Conservation (phyloP, 495 filamentous ascomycete genomes). For the Penicillium flavigenum region DNA sequence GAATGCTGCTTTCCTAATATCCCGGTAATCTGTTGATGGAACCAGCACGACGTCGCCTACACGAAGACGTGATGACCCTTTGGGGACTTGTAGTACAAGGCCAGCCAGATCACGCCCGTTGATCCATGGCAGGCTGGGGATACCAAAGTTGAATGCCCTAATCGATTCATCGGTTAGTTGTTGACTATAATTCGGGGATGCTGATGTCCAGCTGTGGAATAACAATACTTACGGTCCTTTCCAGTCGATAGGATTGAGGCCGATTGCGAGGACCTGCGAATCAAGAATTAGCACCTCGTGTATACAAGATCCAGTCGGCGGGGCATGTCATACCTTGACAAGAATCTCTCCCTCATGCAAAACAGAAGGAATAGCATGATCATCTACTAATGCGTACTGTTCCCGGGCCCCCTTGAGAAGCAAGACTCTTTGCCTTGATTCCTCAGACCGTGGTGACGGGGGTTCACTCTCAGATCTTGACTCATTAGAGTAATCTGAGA, state of each 20-base stretch:
- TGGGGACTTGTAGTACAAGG: conserved; percentile 50
- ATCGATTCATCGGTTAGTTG: conserved; percentile 6
- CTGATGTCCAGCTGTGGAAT: not conserved
- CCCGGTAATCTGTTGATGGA: conserved; percentile 69
- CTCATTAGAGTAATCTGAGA: not conserved
- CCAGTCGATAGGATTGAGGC: conserved; percentile 73
- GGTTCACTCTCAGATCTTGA: conserved; percentile 10
- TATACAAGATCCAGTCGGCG: not conserved
- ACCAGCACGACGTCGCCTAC: conserved; percentile 59
- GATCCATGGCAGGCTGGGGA: conserved; percentile 64
- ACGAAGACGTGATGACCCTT: conserved; percentile 44
- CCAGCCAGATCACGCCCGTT: conserved; percentile 65
- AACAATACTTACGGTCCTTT: conserved; percentile 58
- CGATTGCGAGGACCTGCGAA: conserved; percentile 52
- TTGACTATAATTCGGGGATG: not conserved
- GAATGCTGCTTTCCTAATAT: conserved; percentile 65
- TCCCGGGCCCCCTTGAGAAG: conserved; percentile 38
- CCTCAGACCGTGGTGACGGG: conserved; percentile 1
- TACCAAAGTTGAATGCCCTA: conserved; percentile 63
- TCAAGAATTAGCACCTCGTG: conserved; percentile 5
- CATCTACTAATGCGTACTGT: conserved; percentile 41
- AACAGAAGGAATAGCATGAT: conserved; percentile 51
- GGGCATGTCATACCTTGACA: conserved; percentile 40
- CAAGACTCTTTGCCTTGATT: conserved; percentile 33
- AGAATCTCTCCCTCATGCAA: conserved; percentile 52